Evolutionary conservation across 352 stramenopile genomes (phyloP).

Genomic region (Phytophthora cryptogea): DNA sequence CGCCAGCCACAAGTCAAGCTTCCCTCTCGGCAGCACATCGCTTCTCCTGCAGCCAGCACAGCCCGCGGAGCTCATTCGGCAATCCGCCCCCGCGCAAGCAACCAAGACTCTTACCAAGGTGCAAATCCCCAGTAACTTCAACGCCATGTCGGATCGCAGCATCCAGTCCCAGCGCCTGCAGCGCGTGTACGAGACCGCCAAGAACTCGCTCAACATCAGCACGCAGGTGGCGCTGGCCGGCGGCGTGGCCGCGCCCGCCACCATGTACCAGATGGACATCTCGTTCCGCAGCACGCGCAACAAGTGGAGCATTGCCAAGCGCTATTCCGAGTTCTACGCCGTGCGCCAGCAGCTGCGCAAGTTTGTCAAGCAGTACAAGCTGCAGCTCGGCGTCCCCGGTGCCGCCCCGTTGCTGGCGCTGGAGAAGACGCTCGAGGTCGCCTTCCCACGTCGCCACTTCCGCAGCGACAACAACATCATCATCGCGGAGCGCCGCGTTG

Average conservation of each 20-base stretch:
- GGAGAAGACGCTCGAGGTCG: constrained; percentile 49
- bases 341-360: constrained; percentile 64
- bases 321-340: constrained; percentile 86
- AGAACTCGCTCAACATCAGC: constrained; percentile 81
- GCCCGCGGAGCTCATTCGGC: constrained; percentile 25
- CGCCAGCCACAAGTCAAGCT: constrained; percentile 20
- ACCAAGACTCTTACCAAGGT: background rate
- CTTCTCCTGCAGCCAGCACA: constrained; percentile 6
- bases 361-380: constrained; percentile 73
- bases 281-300: constrained; percentile 84
- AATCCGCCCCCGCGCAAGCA: constrained; percentile 19
- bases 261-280: constrained; percentile 89
- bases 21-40: constrained; percentile 10
- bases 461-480: constrained; percentile 74
- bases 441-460: constrained; percentile 78
- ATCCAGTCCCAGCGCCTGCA: constrained; percentile 68
- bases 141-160: constrained; percentile 50
- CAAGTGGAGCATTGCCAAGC: constrained; percentile 88
- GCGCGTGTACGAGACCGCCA: constrained; percentile 74
- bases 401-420: constrained; percentile 43
- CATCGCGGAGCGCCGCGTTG: constrained; percentile 68
- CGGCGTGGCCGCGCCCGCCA: constrained; percentile 53
- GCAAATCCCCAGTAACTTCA: constrained; percentile 5
- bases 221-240: constrained; percentile 68
- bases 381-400: constrained; percentile 18